Percentiles rank a stretch among this genome's conserved stretches.
Evolutionary conservation across 192 early-diverging fungal genomes (phyloP).

Genomic region (Lobosporangium transversale): DNA sequence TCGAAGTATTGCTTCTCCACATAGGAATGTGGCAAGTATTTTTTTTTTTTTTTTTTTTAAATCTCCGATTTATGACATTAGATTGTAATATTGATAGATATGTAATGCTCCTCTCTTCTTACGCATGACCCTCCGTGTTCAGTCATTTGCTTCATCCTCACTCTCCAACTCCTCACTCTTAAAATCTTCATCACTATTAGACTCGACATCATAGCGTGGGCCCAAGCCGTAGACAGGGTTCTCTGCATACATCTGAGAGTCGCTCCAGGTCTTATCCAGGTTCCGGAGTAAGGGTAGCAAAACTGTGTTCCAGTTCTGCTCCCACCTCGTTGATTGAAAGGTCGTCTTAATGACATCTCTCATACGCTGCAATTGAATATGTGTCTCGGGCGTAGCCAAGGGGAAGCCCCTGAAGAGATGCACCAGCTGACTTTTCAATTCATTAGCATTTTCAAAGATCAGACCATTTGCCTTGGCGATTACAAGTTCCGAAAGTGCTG

Average conservation of each 20-base stretch:
- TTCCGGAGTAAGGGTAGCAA: slow-evolving; percentile 34
- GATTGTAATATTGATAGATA: too few species aligned
- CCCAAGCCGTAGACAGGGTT: slow-evolving; percentile 26
- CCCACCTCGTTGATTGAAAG: slow-evolving; percentile 44
- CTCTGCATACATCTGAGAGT: slow-evolving; percentile 52
- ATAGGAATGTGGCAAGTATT: too few species aligned
- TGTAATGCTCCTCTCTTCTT: too few species aligned
- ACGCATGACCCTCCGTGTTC: too few species aligned
- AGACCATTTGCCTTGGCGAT: slow-evolving; percentile 43
- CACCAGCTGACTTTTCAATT: slow-evolving; percentile 28
- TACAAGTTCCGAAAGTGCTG: slow-evolving; percentile 38
- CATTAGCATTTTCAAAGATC: slow-evolving; percentile 38
- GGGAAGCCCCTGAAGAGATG: slow-evolving; percentile 40
- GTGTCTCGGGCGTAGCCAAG: slow-evolving; percentile 23
- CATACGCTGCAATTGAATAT: slow-evolving; percentile 31
- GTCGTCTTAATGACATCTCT: slow-evolving; percentile 20
- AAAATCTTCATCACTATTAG: slow-evolving; percentile 7
- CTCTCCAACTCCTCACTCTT: slow-evolving; percentile 9
- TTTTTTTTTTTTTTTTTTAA: too few species aligned
- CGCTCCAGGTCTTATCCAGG: slow-evolving; percentile 51
- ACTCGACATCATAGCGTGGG: slow-evolving; percentile 1
- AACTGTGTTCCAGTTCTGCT: slow-evolving; percentile 41
- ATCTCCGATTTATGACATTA: too few species aligned
- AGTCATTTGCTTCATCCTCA: slow-evolving; percentile 25
- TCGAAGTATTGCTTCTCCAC: too few species aligned